Evolutionary conservation across 768 basidiomycete species (phyloP).

Genomic region (Leucocoprinus leucothites): DNA sequence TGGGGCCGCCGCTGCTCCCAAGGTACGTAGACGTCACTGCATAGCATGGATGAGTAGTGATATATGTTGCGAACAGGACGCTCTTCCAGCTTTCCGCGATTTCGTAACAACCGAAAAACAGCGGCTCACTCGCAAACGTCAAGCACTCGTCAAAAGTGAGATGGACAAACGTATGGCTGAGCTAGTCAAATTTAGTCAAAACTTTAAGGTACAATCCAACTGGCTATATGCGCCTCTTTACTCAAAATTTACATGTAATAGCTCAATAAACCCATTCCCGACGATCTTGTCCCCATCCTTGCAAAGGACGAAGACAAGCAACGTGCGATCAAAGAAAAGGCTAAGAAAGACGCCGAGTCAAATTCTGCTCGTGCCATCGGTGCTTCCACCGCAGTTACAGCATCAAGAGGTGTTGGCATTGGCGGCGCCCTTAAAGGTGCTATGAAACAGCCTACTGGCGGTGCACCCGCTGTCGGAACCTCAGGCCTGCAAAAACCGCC

Average conservation of each 20-base stretch:
- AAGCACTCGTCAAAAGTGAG: slow-evolving; percentile 84
- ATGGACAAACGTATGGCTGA: slow-evolving; percentile 95
- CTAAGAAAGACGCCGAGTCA: slow-evolving; percentile 64
- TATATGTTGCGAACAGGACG: slow-evolving; percentile 12
- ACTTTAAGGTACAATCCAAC: slow-evolving; percentile 74
- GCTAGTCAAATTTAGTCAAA: slow-evolving; percentile 87
- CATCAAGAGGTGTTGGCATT: slow-evolving; percentile 39
- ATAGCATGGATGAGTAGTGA: neutral
- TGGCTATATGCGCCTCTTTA: neutral
- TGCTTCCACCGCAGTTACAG: slow-evolving; percentile 48
- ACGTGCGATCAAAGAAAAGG: slow-evolving; percentile 76
- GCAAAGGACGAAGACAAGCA: slow-evolving; percentile 95
- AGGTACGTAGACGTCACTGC: slow-evolving; percentile 35
- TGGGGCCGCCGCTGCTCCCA: slow-evolving; percentile 35
- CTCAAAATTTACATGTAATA: slow-evolving; percentile 24
- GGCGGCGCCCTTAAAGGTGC: slow-evolving; percentile 17
- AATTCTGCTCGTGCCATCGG: slow-evolving; percentile 69
- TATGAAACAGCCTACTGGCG: slow-evolving; percentile 21
- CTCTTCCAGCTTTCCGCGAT: slow-evolving; percentile 83
- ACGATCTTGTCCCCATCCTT: slow-evolving; percentile 88
- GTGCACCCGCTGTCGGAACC: slow-evolving; percentile 25
- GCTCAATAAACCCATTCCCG: slow-evolving; percentile 94
- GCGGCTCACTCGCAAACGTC: slow-evolving; percentile 85
- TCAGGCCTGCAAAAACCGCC: slow-evolving; percentile 9
- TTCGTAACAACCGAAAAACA: slow-evolving; percentile 94